Conservation (phyloP, 1,139 yeast species). For the Kazachstania sp. region DNA sequence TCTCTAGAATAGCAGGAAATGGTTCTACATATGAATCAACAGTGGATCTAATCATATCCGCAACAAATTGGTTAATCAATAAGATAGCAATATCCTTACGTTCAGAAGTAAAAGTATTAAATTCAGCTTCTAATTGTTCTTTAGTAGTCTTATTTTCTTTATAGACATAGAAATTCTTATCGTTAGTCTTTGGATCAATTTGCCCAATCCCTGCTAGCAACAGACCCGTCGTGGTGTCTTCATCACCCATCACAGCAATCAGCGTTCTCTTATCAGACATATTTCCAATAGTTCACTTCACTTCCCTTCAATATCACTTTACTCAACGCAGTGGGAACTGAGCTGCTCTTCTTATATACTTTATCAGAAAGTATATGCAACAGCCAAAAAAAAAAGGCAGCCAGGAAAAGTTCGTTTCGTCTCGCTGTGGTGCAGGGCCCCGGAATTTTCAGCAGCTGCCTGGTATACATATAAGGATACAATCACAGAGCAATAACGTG, state of each 20-base stretch:
- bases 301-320: too few species aligned
- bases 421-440: too few species aligned
- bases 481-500: too few species aligned
- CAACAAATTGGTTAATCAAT: slow-evolving; percentile 88
- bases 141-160: slow-evolving; percentile 70
- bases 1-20: slow-evolving; percentile 93
- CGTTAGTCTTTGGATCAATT: slow-evolving; percentile 48
- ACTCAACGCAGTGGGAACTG: too few species aligned
- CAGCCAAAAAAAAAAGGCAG: too few species aligned
- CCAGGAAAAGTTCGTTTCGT: too few species aligned
- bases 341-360: too few species aligned
- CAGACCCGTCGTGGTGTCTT: slow-evolving; percentile 94
- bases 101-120: slow-evolving; percentile 61
- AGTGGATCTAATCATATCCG: slow-evolving; percentile 75
- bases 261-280: slow-evolving; percentile 55
- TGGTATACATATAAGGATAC: too few species aligned
- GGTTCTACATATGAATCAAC: slow-evolving; percentile 84
- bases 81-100: slow-evolving; percentile 90
- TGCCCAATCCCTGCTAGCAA: slow-evolving; percentile 95
- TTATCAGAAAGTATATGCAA: too few species aligned
- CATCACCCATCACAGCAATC: slow-evolving; percentile 92
- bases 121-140: slow-evolving; percentile 68
- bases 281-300: too few species aligned
- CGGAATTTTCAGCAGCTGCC: too few species aligned
- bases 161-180: slow-evolving; percentile 74